phyloP scores from a whole-genome alignment of 768 basidiomycete species.

The Suillus decipiens region DNA sequence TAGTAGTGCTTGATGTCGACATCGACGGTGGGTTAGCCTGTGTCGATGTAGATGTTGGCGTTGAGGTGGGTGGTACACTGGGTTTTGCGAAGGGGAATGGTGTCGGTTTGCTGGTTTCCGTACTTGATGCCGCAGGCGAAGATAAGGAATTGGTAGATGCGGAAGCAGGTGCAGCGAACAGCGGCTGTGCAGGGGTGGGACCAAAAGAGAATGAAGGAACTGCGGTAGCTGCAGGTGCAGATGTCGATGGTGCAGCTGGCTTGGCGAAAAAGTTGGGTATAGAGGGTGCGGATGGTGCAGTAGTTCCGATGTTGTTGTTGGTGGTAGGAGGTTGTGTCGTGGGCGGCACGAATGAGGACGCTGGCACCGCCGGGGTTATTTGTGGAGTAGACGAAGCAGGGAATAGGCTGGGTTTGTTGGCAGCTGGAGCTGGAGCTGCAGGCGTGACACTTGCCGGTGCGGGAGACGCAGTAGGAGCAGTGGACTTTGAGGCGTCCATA shows the following conservation, averaged over 20 bases:
- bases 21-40: conserved; percentile 22
- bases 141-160: conserved; percentile 4
- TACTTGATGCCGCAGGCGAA: conserved; percentile 7
- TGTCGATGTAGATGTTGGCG: conserved; percentile 7
- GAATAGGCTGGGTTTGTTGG: conserved; percentile 10
- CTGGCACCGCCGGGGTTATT: conserved; percentile 12
- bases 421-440: conserved; percentile 14
- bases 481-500: conserved; percentile 14
- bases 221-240: conserved; percentile 13
- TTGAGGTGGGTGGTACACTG: conserved; percentile 22
- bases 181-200: conserved; percentile 5
- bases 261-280: conserved; percentile 15
- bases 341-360: conserved; percentile 22
- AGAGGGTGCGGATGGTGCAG: conserved; percentile 7
- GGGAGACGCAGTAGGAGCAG: conserved; percentile 8
- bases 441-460: conserved; percentile 24
- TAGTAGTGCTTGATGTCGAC: conserved; percentile 12
- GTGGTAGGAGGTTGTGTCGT: conserved; percentile 14
- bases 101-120: conserved; percentile 15
- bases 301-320: conserved; percentile 9
- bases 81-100: conserved; percentile 10
- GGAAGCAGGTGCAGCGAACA: background rate
- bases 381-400: conserved; percentile 18
- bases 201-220: conserved; percentile 9
- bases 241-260: conserved; percentile 23